Conservation (phyloP, 2,329 filamentous ascomycete genomes). For the Colletotrichum godetiae region DNA sequence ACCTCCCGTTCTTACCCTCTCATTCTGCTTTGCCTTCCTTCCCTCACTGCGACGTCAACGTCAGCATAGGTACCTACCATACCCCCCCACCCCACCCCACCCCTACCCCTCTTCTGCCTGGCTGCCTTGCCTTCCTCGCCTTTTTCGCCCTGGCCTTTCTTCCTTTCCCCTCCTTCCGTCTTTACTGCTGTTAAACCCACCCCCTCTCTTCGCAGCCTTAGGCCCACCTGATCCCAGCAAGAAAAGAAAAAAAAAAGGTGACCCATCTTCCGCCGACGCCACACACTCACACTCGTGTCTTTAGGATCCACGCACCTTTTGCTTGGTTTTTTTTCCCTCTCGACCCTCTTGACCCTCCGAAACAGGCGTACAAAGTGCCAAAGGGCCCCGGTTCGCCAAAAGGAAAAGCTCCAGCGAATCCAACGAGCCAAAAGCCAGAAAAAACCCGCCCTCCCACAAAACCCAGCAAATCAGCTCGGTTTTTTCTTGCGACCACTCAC, state of each 20-base stretch:
- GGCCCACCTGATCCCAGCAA: conserved; percentile 29
- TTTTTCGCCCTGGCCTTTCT: conserved; percentile 6
- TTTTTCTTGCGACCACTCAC: conserved; percentile 40
- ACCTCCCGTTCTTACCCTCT: neutral
- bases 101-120: neutral
- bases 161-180: neutral
- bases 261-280: conserved; percentile 31
- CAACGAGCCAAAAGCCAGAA: conserved; percentile 36
- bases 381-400: conserved; percentile 25
- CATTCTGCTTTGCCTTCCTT: conserved; percentile 2
- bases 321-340: conserved; percentile 4
- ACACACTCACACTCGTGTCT: conserved; percentile 18
- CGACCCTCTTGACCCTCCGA: conserved; percentile 14
- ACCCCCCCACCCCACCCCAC: neutral
- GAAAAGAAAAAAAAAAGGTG: neutral
- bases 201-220: neutral
- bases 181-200: conserved; percentile 6
- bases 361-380: conserved; percentile 35
- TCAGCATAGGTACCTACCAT: conserved; percentile 19
- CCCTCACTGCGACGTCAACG: conserved; percentile 32
- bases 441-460: conserved; percentile 37
- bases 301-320: conserved; percentile 26
- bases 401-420: conserved; percentile 33
- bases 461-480: conserved; percentile 36
- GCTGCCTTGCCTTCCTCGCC: neutral